A percentile compares a stretch with the other conserved stretches of the same genome.
Evolutionary conservation across 768 basidiomycete genomes (phyloP).

Genomic region (Fomitopsis serialis): DNA sequence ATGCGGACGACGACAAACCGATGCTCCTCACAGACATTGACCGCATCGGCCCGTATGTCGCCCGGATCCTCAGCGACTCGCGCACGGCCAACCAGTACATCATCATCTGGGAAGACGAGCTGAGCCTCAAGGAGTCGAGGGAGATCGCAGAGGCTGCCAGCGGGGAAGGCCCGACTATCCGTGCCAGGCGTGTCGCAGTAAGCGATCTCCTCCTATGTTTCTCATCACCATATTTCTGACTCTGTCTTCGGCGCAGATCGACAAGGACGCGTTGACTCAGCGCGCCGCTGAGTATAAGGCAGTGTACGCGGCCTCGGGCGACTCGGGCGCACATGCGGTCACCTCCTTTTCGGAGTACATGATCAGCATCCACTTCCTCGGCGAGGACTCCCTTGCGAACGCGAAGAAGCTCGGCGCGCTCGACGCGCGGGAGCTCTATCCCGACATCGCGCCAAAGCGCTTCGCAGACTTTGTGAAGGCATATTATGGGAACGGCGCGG

Average conservation of each 20-base stretch:
- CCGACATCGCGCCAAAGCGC: slow-evolving; percentile 15
- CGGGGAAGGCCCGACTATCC: slow-evolving; percentile 17
- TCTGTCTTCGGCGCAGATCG: neutral
- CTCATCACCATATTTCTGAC: neutral
- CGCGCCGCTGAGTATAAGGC: neutral
- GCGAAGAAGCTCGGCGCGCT: slow-evolving; percentile 21
- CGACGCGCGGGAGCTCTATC: slow-evolving; percentile 27
- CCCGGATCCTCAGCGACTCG: slow-evolving; percentile 25
- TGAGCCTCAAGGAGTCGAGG: slow-evolving; percentile 19
- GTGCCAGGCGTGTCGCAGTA: neutral
- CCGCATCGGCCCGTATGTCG: slow-evolving; percentile 25
- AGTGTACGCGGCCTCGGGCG: neutral
- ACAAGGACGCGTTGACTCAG: slow-evolving; percentile 6
- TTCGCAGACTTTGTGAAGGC: slow-evolving; percentile 22
- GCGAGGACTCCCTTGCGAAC: slow-evolving; percentile 25
- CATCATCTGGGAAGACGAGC: slow-evolving; percentile 22
- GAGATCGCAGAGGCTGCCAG: slow-evolving; percentile 16
- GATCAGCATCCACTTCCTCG: slow-evolving; percentile 21
- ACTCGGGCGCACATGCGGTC: neutral
- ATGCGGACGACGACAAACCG: slow-evolving; percentile 16
- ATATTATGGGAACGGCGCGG: slow-evolving; percentile 10
- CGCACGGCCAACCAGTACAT: slow-evolving; percentile 27
- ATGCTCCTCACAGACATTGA: slow-evolving; percentile 17
- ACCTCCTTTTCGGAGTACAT: slow-evolving; percentile 9
- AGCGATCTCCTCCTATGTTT: neutral